phyloP scores from a whole-genome alignment of 805 yeast genomes.

The Metschnikowia chrysomelidarum region DNA sequence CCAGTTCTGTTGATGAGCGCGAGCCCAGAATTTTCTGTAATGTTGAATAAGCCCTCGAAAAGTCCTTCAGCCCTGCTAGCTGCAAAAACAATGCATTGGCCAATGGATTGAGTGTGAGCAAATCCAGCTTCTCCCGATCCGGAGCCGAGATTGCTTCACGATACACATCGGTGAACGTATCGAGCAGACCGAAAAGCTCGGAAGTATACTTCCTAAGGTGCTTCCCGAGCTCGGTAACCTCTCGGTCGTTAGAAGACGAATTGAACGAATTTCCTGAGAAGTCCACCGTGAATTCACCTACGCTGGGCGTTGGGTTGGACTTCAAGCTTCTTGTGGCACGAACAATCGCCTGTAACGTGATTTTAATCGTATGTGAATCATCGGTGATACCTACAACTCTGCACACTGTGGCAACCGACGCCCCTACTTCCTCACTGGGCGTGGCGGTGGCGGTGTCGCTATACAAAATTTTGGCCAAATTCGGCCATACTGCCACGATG shows the following conservation, averaged over 20 bases:
- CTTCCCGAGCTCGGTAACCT: slow-evolving; percentile 19
- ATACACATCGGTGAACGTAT: slow-evolving; percentile 37
- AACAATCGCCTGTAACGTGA: slow-evolving; percentile 50
- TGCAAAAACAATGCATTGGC: slow-evolving; percentile 58
- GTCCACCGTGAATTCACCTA: slow-evolving; percentile 31
- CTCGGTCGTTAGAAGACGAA: slow-evolving; percentile 3
- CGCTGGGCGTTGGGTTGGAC: slow-evolving; percentile 5
- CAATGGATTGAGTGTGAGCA: slow-evolving; percentile 56
- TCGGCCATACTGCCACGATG: slow-evolving; percentile 36
- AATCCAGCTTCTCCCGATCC: slow-evolving; percentile 21
- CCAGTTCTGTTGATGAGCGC: slow-evolving; percentile 20
- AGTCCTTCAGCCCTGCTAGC: slow-evolving; percentile 47
- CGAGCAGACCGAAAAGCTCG: slow-evolving; percentile 36
- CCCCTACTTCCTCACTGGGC: neutral
- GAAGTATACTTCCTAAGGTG: slow-evolving; percentile 19
- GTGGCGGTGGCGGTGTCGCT: slow-evolving; percentile 3
- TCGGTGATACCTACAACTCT: slow-evolving; percentile 48
- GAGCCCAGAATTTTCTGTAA: slow-evolving; percentile 26
- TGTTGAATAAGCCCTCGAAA: slow-evolving; percentile 43
- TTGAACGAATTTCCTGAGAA: slow-evolving; percentile 21
- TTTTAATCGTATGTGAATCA: slow-evolving; percentile 40
- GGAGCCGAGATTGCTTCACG: slow-evolving; percentile 29
- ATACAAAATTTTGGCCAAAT: slow-evolving; percentile 27
- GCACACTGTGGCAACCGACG: slow-evolving; percentile 41
- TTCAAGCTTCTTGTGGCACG: slow-evolving; percentile 33